These are phyloP conservation scores for Allium fistulosum DNA, from an alignment of 106 monocot genomes.

Conservation along the genomic window DNA sequence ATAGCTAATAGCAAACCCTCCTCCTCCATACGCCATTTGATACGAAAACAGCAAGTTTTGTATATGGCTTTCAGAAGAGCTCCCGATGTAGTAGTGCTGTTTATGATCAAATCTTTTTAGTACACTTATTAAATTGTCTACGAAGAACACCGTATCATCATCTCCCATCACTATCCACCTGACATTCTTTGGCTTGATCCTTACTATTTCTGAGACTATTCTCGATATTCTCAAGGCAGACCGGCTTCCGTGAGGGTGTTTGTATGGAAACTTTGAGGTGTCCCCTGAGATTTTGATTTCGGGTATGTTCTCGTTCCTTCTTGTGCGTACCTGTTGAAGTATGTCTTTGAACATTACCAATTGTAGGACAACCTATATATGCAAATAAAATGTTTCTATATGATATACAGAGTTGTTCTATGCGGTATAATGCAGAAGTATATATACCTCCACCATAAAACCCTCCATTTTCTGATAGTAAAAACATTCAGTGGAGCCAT, in stretches of 20 bases:
- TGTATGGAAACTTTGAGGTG: slow-evolving; percentile 65
- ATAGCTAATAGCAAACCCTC: slow-evolving; percentile 48
- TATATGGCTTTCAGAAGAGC: slow-evolving; percentile 41
- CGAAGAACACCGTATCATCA: slow-evolving; percentile 73
- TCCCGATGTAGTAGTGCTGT: slow-evolving; percentile 41
- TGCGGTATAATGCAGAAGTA: no score
- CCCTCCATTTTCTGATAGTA: no score
- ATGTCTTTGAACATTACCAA: no score
- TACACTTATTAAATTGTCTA: slow-evolving; percentile 30
- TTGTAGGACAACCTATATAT: no score
- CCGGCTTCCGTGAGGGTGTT: slow-evolving; percentile 57
- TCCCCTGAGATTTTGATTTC: slow-evolving; percentile 45
- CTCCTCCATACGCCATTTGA: slow-evolving; percentile 59
- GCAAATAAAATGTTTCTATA: no score
- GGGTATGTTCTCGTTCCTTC: slow-evolving; percentile 28
- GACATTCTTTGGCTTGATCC: slow-evolving; percentile 28
- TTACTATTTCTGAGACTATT: slow-evolving; percentile 69
- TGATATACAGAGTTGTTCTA: no score
- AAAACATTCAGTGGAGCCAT: no score
- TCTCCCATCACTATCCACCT: slow-evolving; percentile 91
- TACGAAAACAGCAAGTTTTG: slow-evolving; percentile 51
- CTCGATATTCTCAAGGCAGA: slow-evolving; percentile 82
- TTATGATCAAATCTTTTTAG: slow-evolving; percentile 36
- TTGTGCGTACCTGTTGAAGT: not conserved
- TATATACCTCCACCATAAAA: no score